Percentiles rank a stretch among this genome's conserved stretches.
Evolutionary conservation across 2,329 filamentous ascomycete genomes (phyloP).

Genomic region (Ustulina deusta): DNA sequence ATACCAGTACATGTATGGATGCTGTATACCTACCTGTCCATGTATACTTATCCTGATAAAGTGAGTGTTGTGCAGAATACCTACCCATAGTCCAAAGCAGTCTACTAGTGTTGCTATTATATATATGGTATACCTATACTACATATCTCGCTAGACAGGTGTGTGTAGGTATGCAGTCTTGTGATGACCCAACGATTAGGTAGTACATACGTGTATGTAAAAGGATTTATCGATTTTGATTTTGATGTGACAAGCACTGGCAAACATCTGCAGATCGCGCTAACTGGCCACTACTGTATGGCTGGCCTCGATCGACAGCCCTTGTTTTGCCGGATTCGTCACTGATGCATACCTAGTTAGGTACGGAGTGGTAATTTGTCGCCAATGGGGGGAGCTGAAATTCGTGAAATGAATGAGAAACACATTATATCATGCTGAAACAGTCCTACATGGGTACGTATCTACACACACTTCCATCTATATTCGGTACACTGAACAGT

Average conservation of each 20-base stretch:
- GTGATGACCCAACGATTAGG: not conserved
- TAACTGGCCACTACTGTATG: slow-evolving; percentile 14
- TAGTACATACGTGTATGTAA: too few relatives aligned
- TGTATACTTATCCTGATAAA: too few relatives aligned
- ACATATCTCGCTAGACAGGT: too few relatives aligned
- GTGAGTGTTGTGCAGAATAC: too few relatives aligned
- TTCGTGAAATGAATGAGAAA: not conserved
- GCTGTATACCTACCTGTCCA: too few relatives aligned
- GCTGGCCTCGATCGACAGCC: slow-evolving; percentile 3
- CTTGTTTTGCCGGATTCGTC: not conserved
- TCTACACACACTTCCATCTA: too few relatives aligned
- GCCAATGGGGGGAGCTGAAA: too few relatives aligned
- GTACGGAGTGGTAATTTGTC: not conserved
- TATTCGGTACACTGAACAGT: not conserved
- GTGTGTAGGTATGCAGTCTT: not conserved
- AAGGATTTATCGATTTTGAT: not conserved
- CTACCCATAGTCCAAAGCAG: too few relatives aligned
- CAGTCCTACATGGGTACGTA: slow-evolving; percentile 1
- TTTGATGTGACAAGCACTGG: slow-evolving; percentile 6
- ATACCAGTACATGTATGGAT: too few relatives aligned
- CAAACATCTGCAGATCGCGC: slow-evolving; percentile 20
- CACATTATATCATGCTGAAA: slow-evolving; percentile 4
- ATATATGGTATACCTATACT: too few relatives aligned
- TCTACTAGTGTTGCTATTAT: too few relatives aligned
- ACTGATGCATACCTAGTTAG: not conserved